These are phyloP conservation scores for Calonectria pteridis DNA, from an alignment of 2,329 filamentous ascomycete species.

Conservation along the genomic window DNA sequence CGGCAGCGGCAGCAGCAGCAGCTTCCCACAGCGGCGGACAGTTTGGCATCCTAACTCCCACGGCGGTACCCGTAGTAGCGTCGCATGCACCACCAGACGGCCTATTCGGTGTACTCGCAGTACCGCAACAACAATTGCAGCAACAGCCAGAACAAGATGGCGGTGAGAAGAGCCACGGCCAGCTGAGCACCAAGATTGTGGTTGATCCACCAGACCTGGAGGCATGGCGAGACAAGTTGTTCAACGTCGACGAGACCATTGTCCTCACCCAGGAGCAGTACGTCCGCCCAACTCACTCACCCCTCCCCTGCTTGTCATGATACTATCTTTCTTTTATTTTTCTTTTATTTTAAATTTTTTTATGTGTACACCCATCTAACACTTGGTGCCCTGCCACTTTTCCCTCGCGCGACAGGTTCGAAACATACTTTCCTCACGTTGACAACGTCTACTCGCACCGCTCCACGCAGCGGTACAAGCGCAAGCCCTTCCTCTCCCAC, in stretches of 20 bases:
- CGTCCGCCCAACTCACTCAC: slow-evolving; percentile 33
- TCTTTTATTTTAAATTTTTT: not conserved
- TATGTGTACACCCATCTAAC: not conserved
- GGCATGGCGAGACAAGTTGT: slow-evolving; percentile 78
- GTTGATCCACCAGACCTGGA: slow-evolving; percentile 76
- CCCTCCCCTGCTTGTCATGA: slow-evolving; percentile 10
- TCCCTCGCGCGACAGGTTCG: slow-evolving; percentile 65
- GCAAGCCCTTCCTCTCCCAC: slow-evolving; percentile 84
- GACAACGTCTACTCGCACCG: slow-evolving; percentile 89
- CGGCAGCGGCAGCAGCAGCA: not conserved
- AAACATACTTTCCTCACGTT: slow-evolving; percentile 85
- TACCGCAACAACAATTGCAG: not conserved
- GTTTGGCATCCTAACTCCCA: slow-evolving; percentile 3
- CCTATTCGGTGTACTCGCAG: slow-evolving; percentile 11
- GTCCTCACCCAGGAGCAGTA: slow-evolving; percentile 81
- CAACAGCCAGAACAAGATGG: slow-evolving; percentile 13
- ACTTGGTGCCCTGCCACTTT: not conserved
- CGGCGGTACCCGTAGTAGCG: slow-evolving; percentile 36
- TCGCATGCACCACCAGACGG: slow-evolving; percentile 15
- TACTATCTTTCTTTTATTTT: no score
- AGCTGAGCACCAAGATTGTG: slow-evolving; percentile 68
- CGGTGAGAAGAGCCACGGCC: slow-evolving; percentile 57
- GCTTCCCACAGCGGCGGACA: not conserved
- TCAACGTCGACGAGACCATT: slow-evolving; percentile 80
- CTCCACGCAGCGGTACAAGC: slow-evolving; percentile 84